Evolutionary conservation across 176 grass and related monocot species (phyloP), one percentile per base, ranked within the genome.

Genomic region (Eleusine coracana): DNA sequence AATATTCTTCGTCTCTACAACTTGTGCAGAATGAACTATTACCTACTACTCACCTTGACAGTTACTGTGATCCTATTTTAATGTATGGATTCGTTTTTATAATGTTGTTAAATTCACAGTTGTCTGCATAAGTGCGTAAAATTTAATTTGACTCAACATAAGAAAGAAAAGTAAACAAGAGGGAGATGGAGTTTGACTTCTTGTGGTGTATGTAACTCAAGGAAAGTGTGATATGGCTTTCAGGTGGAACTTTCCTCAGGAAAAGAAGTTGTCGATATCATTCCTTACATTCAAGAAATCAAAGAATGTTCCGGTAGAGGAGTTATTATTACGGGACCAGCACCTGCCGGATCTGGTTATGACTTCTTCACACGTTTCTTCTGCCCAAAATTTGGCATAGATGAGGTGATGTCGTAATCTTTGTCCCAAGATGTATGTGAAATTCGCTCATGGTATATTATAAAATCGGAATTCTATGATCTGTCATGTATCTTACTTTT

Each of bases 181-280:
- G 7, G 56, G 5, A 54, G 42, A 80, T 50, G 51, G 18, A 29
- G 11, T 36, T 58, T 37, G 40, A 81, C 21, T n/a, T 71, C 21
- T 28, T 45, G 10, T 9, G 7, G 10, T 55, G 10, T 16, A 9
- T 51, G 31, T 20, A 10, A 40, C 16, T 15, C 73, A 65, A 44
- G 15, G 13, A 17, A 8, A 25, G 27, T 45, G 45, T 73, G 11
- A 7, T 42, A 48, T 74, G 65, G 18, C 60, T 82, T 92, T 34
- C 83, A 97, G 94, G 80, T 94, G 12, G 92, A 94, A 27, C 82
- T 94, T 77, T 52, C 82, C 54, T 94, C 87, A 61, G 78, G 68
- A 50, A 87, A 90, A 68, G 89, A 94, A 66, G 81, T 92, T 23
- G 68, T 54, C 2, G 73, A 89, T 54, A 29, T 94, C 61, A 41